Evolutionary conservation across 2,329 filamentous ascomycete genomes (phyloP).

Genomic region (Talaromyces sp.): DNA sequence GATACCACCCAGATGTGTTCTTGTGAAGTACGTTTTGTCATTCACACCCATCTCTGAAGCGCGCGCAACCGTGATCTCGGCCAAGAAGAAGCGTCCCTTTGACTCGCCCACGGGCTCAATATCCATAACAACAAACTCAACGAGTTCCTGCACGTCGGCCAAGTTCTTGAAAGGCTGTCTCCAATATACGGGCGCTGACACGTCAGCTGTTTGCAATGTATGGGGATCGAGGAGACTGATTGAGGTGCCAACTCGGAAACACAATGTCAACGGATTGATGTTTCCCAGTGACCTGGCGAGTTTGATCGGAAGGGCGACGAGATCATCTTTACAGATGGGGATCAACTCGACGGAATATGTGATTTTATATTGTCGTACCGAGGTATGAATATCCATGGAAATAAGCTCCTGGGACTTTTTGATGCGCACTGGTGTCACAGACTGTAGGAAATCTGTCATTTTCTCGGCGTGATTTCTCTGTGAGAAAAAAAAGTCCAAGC

Average conservation of each 20-base stretch:
- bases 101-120: constrained; percentile 74
- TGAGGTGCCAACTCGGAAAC: constrained; percentile 82
- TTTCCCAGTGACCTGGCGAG: constrained; percentile 84
- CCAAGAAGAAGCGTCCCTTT: constrained; percentile 78
- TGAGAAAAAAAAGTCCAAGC: constrained; percentile 92
- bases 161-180: constrained; percentile 79
- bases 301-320: constrained; percentile 88
- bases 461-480: constrained; percentile 87
- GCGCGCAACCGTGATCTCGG: constrained; percentile 83
- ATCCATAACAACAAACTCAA: constrained; percentile 93
- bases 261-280: constrained; percentile 80
- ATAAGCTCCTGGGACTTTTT: constrained; percentile 93
- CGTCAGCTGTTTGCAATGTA: constrained; percentile 85
- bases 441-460: constrained; percentile 85
- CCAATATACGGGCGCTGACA: constrained; percentile 84
- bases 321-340: constrained; percentile 94
- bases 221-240: constrained; percentile 86
- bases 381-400: constrained; percentile 87
- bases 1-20: constrained; percentile 83
- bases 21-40: constrained; percentile 81
- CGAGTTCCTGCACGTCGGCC: constrained; percentile 77
- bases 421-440: constrained; percentile 70
- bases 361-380: constrained; percentile 91
- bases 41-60: constrained; percentile 83
- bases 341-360: constrained; percentile 84